Percentiles rank a stretch among this genome's conserved stretches.
phyloP scores from a whole-genome alignment of 495 filamentous ascomycete species.

The Pseudevernia furfuracea region DNA sequence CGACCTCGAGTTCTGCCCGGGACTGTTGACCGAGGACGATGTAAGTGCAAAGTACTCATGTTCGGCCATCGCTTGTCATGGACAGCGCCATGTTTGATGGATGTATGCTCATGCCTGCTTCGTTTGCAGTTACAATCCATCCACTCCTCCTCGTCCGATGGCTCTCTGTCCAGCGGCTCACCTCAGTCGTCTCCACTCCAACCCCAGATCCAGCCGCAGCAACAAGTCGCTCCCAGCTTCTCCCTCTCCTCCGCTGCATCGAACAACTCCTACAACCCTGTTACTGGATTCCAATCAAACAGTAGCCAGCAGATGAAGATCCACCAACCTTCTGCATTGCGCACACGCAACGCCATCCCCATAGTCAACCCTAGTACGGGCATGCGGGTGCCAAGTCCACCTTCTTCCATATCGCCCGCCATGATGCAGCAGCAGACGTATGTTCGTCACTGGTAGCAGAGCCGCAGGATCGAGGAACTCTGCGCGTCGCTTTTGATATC shows the following conservation, averaged over 20 bases:
- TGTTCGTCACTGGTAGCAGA: constrained; percentile 52
- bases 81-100: not conserved
- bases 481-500: constrained; percentile 9
- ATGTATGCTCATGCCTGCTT: not conserved
- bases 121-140: constrained; percentile 69
- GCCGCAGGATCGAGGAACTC: constrained; percentile 29
- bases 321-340: constrained; percentile 79
- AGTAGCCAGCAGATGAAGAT: constrained; percentile 57
- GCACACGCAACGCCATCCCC: constrained; percentile 91
- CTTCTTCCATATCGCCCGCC: constrained; percentile 77
- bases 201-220: constrained; percentile 65
- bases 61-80: not conserved
- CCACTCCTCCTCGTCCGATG: constrained; percentile 83
- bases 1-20: constrained; percentile 92
- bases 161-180: constrained; percentile 88
- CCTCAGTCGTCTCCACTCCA: constrained; percentile 84
- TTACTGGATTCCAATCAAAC: constrained; percentile 40
- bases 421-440: constrained; percentile 66
- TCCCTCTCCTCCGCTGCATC: constrained; percentile 67
- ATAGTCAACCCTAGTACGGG: constrained; percentile 96
- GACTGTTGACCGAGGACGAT: constrained; percentile 89
- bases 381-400: constrained; percentile 80
- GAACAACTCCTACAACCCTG: constrained; percentile 59
- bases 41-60: constrained; percentile 51
- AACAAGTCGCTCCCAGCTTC: constrained; percentile 69